Conservation (phyloP, 495 filamentous ascomycete species). For the Xylaria scruposa region DNA sequence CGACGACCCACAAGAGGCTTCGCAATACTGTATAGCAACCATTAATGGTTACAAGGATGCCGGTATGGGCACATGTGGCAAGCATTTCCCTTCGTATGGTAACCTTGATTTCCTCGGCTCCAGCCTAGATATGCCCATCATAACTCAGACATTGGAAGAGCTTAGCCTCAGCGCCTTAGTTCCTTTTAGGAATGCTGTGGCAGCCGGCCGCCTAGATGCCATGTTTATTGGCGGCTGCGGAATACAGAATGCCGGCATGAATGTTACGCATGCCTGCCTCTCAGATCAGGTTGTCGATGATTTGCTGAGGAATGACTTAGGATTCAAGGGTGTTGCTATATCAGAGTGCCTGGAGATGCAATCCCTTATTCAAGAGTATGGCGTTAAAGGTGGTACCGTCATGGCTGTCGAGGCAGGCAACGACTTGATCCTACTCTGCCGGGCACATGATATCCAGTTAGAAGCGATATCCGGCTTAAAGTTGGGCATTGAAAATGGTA, state of each 20-base stretch:
- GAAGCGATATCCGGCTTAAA: conserved; percentile 87
- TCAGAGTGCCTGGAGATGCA: conserved; percentile 97
- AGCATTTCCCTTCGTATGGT: conserved; percentile 92
- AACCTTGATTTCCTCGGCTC: conserved; percentile 92
- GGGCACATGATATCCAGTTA: conserved; percentile 82
- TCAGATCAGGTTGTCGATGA: conserved; percentile 91
- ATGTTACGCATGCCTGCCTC: conserved; percentile 90
- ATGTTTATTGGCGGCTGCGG: conserved; percentile 94
- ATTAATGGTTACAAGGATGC: conserved; percentile 91
- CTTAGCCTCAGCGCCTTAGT: conserved; percentile 82
- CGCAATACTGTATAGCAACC: conserved; percentile 82
- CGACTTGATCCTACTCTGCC: conserved; percentile 83
- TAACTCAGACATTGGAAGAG: conserved; percentile 88
- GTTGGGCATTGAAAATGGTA: conserved; percentile 82
- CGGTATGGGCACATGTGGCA: conserved; percentile 83
- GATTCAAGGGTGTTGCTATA: conserved; percentile 89
- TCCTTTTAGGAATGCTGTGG: conserved; percentile 85
- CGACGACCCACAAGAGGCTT: conserved; percentile 90
- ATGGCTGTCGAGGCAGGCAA: conserved; percentile 95
- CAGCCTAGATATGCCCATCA: conserved; percentile 84
- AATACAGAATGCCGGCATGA: conserved; percentile 83
- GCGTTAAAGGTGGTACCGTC: conserved; percentile 88
- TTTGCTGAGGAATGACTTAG: conserved; percentile 77
- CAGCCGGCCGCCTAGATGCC: conserved; percentile 76
- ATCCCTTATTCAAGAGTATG: conserved; percentile 86